phyloP scores from a whole-genome alignment of 2,329 filamentous ascomycete species.

The Colletotrichum siamense region DNA sequence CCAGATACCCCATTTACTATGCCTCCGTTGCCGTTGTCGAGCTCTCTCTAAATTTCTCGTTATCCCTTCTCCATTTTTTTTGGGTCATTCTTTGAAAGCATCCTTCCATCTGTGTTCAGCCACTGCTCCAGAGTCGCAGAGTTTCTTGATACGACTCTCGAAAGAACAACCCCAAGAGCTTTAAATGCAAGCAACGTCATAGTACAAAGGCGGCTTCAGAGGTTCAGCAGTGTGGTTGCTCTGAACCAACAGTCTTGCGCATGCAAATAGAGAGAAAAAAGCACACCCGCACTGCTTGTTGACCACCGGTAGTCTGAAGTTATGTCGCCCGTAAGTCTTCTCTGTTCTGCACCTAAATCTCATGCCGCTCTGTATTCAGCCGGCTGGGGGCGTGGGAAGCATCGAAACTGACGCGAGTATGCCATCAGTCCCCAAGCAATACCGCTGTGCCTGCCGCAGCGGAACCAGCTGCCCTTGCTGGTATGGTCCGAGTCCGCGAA shows the following conservation, averaged over 20 bases:
- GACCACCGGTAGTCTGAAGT: constrained; percentile 17
- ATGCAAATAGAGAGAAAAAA: not conserved
- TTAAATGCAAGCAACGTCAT: constrained; percentile 20
- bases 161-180: not conserved
- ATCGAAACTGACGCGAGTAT: not conserved
- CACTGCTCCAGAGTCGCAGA: not conserved
- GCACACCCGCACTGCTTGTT: constrained; percentile 8
- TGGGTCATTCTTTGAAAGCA: constrained; percentile 14
- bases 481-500: constrained; percentile 42
- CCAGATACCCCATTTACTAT: not conserved
- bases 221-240: constrained; percentile 19
- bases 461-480: not conserved
- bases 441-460: constrained; percentile 2
- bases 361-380: not conserved
- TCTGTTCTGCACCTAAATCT: not conserved
- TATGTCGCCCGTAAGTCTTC: constrained; percentile 18
- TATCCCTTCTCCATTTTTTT: not conserved
- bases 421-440: not conserved
- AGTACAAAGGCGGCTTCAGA: constrained; percentile 10
- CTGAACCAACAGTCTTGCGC: not conserved
- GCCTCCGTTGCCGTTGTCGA: not conserved
- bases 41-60: not conserved
- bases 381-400: not conserved
- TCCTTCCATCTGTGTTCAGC: not conserved
- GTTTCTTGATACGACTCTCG: not conserved